Evolutionary conservation across 2,329 filamentous ascomycete genomes (phyloP), one percentile per base, ranked within the genome.

Genomic region (Ophiostoma novo-ulmi): DNA sequence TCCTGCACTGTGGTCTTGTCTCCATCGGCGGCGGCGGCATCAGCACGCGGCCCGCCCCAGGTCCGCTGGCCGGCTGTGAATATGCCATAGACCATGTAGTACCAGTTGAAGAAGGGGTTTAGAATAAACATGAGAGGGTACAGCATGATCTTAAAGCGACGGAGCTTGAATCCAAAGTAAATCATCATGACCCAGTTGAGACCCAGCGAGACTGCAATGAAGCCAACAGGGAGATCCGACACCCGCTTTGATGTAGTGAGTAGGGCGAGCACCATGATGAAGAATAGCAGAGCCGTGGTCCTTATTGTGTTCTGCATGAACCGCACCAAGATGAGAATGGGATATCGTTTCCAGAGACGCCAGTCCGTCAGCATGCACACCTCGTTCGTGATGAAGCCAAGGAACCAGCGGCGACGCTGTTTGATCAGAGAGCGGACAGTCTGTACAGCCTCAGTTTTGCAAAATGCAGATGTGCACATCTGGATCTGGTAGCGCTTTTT

Each of bases 71-170:
- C 93, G 39, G 94, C 93, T 0, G 94, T 97, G 80, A 97, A 95
- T 75, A 97, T 96, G 64, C 93, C 94, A 79, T 97, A 97, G 2
- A 97, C 91, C 91, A 97, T 97, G 82, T 98, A 98, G 71, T 93
- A 87, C 94, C 94, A 98, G 80, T 98, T 98, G 85, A 97, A 94
- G 78, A 98, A 96, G 0, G 95, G 94, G 77, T 97, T 98, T 73
- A 97, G 80, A 66, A 97, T 81, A 78, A 97, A 98, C 93, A 98
- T 97, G 73, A 98, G 76, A 0, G 94, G 94, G 78, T 98, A 98
- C 6, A 98, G 84, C 90, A 92, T 94, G 73, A 96, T 91, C 83
- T 99, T 98, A 83, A 90, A 97, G 13, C 95, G 87, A 72, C 90
- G 89, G 67, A 98, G 86, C 80, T 92, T 93, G 70, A 89, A 86